Percentiles rank a stretch among this genome's conserved stretches.
Evolutionary conservation across 441 rosid genomes (phyloP).

Genomic region (Codiaeum variegatum): DNA sequence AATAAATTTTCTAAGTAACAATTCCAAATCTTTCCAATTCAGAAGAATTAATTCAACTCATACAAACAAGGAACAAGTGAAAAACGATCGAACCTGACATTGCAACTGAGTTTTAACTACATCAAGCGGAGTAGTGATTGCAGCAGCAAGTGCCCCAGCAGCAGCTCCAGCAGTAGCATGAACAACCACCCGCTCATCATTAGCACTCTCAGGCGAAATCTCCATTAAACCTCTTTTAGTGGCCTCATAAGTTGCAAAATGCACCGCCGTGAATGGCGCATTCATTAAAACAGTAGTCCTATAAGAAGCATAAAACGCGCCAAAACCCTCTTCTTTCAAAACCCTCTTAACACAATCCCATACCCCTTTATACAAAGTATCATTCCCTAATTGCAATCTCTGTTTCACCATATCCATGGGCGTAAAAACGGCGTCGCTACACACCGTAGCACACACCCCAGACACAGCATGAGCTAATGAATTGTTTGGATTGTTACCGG

Average conservation of each 20-base stretch:
- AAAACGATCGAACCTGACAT: conserved; percentile 59
- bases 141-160: conserved; percentile 78
- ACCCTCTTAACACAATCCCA: conserved; percentile 66
- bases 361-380: conserved; percentile 61
- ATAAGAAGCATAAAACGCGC: conserved; percentile 84
- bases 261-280: conserved; percentile 87
- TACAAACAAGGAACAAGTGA: not conserved
- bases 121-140: conserved; percentile 76
- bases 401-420: conserved; percentile 97
- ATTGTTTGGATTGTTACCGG: conserved; percentile 55
- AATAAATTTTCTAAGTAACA: not conserved
- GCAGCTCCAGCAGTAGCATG: conserved; percentile 94
- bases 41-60: not conserved
- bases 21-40: not conserved
- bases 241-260: conserved; percentile 77
- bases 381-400: conserved; percentile 67
- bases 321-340: conserved; percentile 62
- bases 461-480: conserved; percentile 72
- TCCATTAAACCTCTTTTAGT: conserved; percentile 61
- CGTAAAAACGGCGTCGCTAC: conserved; percentile 81
- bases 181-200: conserved; percentile 63
- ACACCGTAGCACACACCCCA: conserved; percentile 69
- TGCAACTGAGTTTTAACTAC: conserved; percentile 92
- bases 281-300: conserved; percentile 87
- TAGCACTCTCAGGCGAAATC: conserved; percentile 58